Evolutionary conservation across 768 basidiomycete genomes (phyloP), one percentile per base, ranked within the genome.

Genomic region (Lactifluus piperatus): DNA sequence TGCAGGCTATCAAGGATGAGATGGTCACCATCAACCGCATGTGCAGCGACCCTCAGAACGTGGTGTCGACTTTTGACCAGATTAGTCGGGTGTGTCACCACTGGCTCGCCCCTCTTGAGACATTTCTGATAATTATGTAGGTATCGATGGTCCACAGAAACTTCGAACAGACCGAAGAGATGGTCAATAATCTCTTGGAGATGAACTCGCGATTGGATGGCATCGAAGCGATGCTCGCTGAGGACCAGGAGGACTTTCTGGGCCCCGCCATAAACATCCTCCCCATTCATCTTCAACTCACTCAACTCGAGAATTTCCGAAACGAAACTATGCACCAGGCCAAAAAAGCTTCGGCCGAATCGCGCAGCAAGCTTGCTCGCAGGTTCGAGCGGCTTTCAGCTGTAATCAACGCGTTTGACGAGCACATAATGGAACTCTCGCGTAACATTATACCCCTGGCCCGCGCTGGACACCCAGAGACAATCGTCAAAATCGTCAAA

Each of bases 271-370:
- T 85, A 4, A 92, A 97, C 69, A 80, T 99, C 27, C 85, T 99
- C 47, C 76, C 85, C 24, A 87, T 97, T 49, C 97, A 98, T 72
- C 91, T 83, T 69, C 90, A 93, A 60, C 82, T 97, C 60, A 94
- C 87, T 62, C 90, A 91, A 66, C 85, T 99, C 34, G 94, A 97
- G 69, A 79, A 80, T 2, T 99, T 99, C 73, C 82, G 94, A 2
- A 98, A 97, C 68, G 86, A 95, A 70, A 93, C 93, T 11, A 82
- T 97, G 79, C 92, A 94, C 66, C 87, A 92, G 69, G 94, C 95
- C 16, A 95, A 94, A 73, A 81, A 85, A 58, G 85, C 88, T 5
- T 84, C 85, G 14, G 73, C 82, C 0, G 76, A 79, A 43, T 84
- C 85, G 4, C 81, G 85, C 55, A 74, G 76, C 43, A 92, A 88